Evolutionary conservation across 495 filamentous ascomycete species (phyloP), one percentile per base, ranked within the genome.

Genomic region (Patellaria atrata): DNA sequence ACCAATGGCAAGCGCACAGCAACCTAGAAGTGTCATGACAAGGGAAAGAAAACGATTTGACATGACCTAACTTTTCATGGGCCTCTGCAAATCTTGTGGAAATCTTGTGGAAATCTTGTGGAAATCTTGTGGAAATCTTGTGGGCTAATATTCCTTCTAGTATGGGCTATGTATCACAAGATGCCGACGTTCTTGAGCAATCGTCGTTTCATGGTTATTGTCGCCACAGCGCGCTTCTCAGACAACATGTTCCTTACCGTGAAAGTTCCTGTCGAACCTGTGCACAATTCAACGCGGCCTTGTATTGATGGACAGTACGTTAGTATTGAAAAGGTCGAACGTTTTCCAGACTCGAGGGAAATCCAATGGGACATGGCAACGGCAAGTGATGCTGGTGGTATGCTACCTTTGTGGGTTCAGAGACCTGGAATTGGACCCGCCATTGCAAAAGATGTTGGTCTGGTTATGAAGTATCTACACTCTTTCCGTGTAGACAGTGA

Each of bases 371-470:
- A 71, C 4, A 78, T 81, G 68, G 70, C 70, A 3, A 81, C 77
- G 27, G 68, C 71, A n/a, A 75, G 74, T 27, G 68, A 83, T 50
- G 75, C 78, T 0, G 61, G 61, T 12, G 78, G 79, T 6, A 60
- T 62, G 17, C 61, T 86, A 34, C 79, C 79, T 5, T 55, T 64
- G 49, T 77, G 67, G 67, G 54, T 80, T 44, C 77, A 82, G 62
- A 68, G 75, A 41, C 51, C 69, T 31, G 75, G 69, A 10, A 66
- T 82, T 18, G 71, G 75, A 1, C 64, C 62, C 8, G 67, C 70
- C 24, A 68, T 86, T 35, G 70, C 72, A 19, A 76, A 76, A 43
- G 80, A 84, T 59, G 79, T 84, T n/a, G n/a, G n/a, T n/a, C n/a
- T n/a, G n/a, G n/a, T n/a, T n/a, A n/a, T n/a, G n/a, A n/a, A n/a